Evolutionary conservation across 495 filamentous ascomycete genomes (phyloP).

Genomic region (Cryomyces minteri): DNA sequence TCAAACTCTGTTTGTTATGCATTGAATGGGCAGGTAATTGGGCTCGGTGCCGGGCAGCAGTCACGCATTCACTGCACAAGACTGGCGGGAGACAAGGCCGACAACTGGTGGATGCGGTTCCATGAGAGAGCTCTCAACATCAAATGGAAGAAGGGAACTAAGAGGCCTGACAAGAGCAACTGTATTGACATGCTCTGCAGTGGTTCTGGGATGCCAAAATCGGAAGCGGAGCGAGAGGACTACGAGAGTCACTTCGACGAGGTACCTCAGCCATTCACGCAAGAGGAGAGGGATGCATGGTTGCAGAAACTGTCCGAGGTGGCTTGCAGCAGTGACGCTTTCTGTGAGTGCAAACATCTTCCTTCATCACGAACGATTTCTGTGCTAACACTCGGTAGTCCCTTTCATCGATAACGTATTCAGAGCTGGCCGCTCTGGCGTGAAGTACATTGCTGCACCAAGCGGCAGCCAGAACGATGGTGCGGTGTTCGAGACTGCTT

Average conservation of each 20-base stretch:
- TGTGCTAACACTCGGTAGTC: too few species aligned
- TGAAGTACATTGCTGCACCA: slow-evolving; percentile 88
- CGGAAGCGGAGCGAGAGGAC: slow-evolving; percentile 58
- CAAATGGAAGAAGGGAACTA: slow-evolving; percentile 93
- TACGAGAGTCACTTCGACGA: slow-evolving; percentile 87
- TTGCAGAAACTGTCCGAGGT: slow-evolving; percentile 53
- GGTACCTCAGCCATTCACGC: slow-evolving; percentile 67
- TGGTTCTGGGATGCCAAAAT: slow-evolving; percentile 56
- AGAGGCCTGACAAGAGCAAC: slow-evolving; percentile 93
- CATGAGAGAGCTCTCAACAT: slow-evolving; percentile 69
- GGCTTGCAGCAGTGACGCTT: too few species aligned
- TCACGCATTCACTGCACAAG: slow-evolving; percentile 96
- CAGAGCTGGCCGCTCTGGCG: too few species aligned
- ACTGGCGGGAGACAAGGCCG: slow-evolving; percentile 94
- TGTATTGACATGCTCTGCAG: slow-evolving; percentile 90
- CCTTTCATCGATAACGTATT: too few species aligned
- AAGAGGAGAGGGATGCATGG: slow-evolving; percentile 73
- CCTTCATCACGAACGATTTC: too few species aligned
- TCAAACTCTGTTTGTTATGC: slow-evolving; percentile 98
- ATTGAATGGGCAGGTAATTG: slow-evolving; percentile 82
- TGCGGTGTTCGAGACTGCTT: slow-evolving; percentile 76
- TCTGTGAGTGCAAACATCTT: too few species aligned
- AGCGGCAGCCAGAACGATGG: slow-evolving; percentile 85
- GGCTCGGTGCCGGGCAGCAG: slow-evolving; percentile 91
- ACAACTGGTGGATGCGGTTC: slow-evolving; percentile 99